Evolutionary conservation across 805 yeast species (phyloP).

Genomic region (Saturnispora sekii): DNA sequence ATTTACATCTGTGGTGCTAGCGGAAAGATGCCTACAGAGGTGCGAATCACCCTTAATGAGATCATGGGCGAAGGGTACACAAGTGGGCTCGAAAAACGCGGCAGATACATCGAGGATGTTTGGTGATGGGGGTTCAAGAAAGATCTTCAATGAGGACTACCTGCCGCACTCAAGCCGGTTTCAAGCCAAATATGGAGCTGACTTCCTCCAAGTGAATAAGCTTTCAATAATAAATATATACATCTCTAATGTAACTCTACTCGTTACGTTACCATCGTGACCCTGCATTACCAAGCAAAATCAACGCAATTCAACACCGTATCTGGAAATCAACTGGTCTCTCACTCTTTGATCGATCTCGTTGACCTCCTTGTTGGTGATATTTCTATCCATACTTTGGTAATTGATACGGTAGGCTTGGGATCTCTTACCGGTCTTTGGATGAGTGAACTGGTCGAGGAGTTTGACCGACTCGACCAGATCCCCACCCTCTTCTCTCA

Average conservation of each 20-base stretch:
- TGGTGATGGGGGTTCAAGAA: slow-evolving; percentile 40
- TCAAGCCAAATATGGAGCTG: too few relatives aligned
- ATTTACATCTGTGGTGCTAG: slow-evolving; percentile 87
- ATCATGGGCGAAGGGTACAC: slow-evolving; percentile 23
- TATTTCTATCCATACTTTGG: slow-evolving; percentile 91
- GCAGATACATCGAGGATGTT: slow-evolving; percentile 76
- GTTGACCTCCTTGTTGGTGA: slow-evolving; percentile 81
- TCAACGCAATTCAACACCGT: slow-evolving; percentile 45
- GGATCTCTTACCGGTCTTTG: slow-evolving; percentile 65
- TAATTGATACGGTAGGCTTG: slow-evolving; percentile 86
- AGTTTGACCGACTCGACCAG: slow-evolving; percentile 76
- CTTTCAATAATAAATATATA: neutral
- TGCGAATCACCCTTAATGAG: slow-evolving; percentile 66
- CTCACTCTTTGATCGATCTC: slow-evolving; percentile 59
- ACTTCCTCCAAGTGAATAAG: too few relatives aligned
- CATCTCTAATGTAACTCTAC: neutral
- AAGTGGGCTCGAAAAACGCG: slow-evolving; percentile 44
- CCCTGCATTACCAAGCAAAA: neutral
- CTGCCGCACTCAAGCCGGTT: too few relatives aligned
- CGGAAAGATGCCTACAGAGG: slow-evolving; percentile 83
- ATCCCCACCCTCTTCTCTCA: slow-evolving; percentile 77
- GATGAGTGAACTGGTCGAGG: slow-evolving; percentile 78
- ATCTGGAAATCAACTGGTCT: slow-evolving; percentile 39
- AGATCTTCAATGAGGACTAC: neutral
- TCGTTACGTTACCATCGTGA: neutral